Evolutionary conservation across 352 stramenopile genomes (phyloP).

Genomic region (Pythium sp.): DNA sequence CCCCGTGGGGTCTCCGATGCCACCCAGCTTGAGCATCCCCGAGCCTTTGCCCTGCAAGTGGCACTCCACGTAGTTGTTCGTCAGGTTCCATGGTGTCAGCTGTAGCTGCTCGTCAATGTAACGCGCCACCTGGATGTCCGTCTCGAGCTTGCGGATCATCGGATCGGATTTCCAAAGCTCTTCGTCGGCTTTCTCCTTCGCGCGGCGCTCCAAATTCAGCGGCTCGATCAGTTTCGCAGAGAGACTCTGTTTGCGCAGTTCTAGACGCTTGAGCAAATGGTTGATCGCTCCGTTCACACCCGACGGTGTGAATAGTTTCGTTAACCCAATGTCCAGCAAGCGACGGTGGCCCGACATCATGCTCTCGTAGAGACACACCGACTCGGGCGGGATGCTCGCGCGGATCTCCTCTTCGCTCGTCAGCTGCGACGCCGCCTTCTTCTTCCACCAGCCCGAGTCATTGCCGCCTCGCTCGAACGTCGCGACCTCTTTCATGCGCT

Average conservation of each 20-base stretch:
- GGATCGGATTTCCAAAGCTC: conserved; percentile 72
- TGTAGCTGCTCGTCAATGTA: conserved; percentile 81
- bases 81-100: conserved; percentile 82
- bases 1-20: conserved; percentile 77
- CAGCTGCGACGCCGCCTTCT: conserved; percentile 57
- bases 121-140: conserved; percentile 75
- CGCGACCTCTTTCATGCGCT: conserved; percentile 83
- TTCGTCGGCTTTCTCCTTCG: conserved; percentile 59
- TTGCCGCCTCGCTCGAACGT: conserved; percentile 84
- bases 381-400: conserved; percentile 70
- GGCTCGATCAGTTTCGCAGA: conserved; percentile 50
- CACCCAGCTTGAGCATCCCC: conserved; percentile 76
- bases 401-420: conserved; percentile 78
- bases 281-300: conserved; percentile 75
- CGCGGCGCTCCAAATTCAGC: conserved; percentile 43
- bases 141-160: conserved; percentile 70
- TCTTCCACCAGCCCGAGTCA: conserved; percentile 84
- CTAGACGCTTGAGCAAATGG: conserved; percentile 68
- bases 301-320: conserved; percentile 73
- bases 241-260: conserved; percentile 57
- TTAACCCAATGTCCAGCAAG: conserved; percentile 75
- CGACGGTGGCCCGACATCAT: conserved; percentile 85
- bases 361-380: conserved; percentile 83
- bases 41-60: conserved; percentile 83
- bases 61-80: conserved; percentile 85